phyloP scores from a whole-genome alignment of 306 rosid species.

The Cicer pinnatifidum region DNA sequence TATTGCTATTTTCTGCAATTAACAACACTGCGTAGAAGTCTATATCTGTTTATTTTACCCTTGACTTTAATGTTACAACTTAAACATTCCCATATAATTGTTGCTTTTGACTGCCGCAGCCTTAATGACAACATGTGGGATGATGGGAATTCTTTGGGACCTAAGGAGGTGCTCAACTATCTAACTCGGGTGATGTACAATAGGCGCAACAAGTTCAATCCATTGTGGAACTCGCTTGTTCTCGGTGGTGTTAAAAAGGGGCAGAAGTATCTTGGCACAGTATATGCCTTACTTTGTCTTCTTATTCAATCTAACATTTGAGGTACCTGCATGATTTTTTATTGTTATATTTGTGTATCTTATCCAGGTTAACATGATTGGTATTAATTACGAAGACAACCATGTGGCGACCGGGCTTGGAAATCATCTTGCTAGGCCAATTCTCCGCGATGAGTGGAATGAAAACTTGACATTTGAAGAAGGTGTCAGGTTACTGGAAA shows the following conservation, averaged over 20 bases:
- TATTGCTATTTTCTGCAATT: no score
- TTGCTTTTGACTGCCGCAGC: slow-evolving; percentile 55
- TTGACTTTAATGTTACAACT: slow-evolving; percentile 22
- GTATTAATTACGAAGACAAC: slow-evolving; percentile 79
- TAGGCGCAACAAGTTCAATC: slow-evolving; percentile 60
- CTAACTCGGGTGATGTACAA: slow-evolving; percentile 56
- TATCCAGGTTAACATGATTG: slow-evolving; percentile 91
- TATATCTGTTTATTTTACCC: not conserved
- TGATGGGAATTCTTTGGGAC: slow-evolving; percentile 58
- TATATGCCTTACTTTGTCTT: slow-evolving; percentile 45
- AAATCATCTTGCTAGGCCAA: slow-evolving; percentile 95
- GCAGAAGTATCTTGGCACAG: slow-evolving; percentile 65
- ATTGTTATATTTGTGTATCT: slow-evolving; percentile 12
- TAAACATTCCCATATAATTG: slow-evolving; percentile 33
- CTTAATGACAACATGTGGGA: slow-evolving; percentile 83
- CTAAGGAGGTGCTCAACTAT: slow-evolving; percentile 60
- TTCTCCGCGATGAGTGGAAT: slow-evolving; percentile 98
- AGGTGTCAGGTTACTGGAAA: slow-evolving; percentile 87
- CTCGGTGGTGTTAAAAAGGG: slow-evolving; percentile 57
- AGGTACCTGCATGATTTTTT: slow-evolving; percentile 30
- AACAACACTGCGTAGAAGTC: not conserved
- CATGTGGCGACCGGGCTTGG: slow-evolving; percentile 97
- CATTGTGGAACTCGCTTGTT: slow-evolving; percentile 58
- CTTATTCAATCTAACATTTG: slow-evolving; percentile 16
- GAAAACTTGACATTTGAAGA: slow-evolving; percentile 87